Conservation (phyloP, 495 filamentous ascomycete species). For the Podospora didyma region DNA sequence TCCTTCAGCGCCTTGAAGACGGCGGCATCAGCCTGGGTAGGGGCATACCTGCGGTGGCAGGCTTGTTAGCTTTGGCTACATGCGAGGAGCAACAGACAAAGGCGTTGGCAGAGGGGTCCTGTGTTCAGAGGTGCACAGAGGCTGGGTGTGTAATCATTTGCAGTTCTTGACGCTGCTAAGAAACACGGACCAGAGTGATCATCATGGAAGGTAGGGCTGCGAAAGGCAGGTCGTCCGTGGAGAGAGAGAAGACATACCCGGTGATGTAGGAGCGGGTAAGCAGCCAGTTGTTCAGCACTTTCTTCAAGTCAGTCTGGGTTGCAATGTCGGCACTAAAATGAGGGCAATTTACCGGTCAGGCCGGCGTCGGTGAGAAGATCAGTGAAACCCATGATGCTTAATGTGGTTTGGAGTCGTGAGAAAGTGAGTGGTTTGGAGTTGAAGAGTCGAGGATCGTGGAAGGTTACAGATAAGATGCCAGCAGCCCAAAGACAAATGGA, state of each 20-base stretch:
- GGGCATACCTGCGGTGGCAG: constrained; percentile 56
- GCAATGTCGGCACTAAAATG: neutral
- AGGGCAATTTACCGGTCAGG: constrained; percentile 63
- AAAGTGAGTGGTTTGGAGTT: neutral
- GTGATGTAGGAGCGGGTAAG: constrained; percentile 87
- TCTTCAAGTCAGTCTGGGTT: constrained; percentile 10
- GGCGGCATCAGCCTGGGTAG: constrained; percentile 94
- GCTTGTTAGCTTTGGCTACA: neutral
- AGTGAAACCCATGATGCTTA: constrained; percentile 80
- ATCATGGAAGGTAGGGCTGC: constrained; percentile 54
- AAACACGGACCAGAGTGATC: constrained; percentile 98
- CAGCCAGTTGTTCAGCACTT: constrained; percentile 91
- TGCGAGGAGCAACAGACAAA: neutral
- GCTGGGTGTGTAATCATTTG: constrained; percentile 72
- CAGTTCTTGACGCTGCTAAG: constrained; percentile 98
- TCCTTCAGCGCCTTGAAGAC: constrained; percentile 83
- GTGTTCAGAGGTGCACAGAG: constrained; percentile 78
- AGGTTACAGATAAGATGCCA: constrained; percentile 1
- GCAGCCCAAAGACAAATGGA: constrained; percentile 17
- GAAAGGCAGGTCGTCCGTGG: constrained; percentile 14
- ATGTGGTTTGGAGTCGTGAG: neutral
- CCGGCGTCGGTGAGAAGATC: constrained; percentile 87
- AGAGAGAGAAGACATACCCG: constrained; percentile 59
- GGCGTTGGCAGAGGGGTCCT: constrained; percentile 11
- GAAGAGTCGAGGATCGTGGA: constrained; percentile 1